Percentiles rank a stretch among this genome's conserved stretches.
Conservation (phyloP, 257 asterid genomes). For the Paraleonurus japonicus region DNA sequence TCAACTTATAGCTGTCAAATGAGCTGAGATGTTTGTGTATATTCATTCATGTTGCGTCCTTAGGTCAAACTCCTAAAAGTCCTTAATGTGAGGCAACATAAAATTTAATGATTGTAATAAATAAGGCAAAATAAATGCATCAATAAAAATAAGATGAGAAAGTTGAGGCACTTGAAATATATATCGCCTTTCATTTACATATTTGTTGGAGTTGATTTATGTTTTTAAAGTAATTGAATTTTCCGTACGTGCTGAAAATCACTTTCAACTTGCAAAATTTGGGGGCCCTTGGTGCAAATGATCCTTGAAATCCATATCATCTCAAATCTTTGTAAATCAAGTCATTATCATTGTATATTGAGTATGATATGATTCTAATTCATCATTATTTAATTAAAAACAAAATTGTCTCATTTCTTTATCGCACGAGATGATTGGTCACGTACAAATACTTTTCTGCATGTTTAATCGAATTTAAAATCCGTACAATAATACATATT, state of each 20-base stretch:
- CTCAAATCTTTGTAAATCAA: constrained; percentile 26
- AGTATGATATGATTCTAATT: constrained; percentile 7
- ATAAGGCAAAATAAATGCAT: neutral
- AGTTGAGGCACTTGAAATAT: neutral
- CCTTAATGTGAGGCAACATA: neutral
- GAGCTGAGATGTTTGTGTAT: neutral
- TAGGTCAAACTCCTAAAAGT: neutral
- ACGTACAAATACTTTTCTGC: neutral
- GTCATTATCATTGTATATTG: constrained; percentile 22
- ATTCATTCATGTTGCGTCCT: neutral
- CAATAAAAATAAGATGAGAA: neutral
- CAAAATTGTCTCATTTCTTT: neutral
- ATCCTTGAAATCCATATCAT: constrained; percentile 20
- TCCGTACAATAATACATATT: neutral
- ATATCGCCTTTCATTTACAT: neutral
- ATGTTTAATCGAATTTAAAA: too few relatives aligned
- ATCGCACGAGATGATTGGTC: neutral
- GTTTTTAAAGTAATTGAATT: neutral
- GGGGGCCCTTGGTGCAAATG: constrained; percentile 23
- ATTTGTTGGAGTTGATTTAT: neutral
- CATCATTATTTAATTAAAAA: neutral
- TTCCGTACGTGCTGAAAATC: constrained; percentile 26
- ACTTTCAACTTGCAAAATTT: constrained; percentile 21
- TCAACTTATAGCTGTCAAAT: neutral
- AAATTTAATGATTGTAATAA: neutral